A percentile compares a stretch with the other conserved stretches of the same genome.
These are phyloP conservation scores for Bondarzewia mesenterica DNA, from an alignment of 1,284 basidiomycete species.

Conservation along the genomic window DNA sequence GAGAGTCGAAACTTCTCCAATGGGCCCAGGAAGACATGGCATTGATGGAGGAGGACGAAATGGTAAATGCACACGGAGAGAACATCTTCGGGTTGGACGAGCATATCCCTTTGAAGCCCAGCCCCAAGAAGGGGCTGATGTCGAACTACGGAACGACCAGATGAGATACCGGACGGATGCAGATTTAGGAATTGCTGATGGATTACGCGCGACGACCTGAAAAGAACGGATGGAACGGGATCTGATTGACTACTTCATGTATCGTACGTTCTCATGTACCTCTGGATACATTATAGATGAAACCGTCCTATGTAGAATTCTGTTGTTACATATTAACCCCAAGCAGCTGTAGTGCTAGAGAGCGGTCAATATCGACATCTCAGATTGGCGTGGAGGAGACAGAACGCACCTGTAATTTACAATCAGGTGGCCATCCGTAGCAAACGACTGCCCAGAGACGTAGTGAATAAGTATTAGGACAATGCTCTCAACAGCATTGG, in stretches of 20 bases:
- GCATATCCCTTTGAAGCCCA: slow-evolving; percentile 27
- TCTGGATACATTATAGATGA: no score
- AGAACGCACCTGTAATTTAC: slow-evolving; percentile 84
- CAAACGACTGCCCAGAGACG: slow-evolving; percentile 59
- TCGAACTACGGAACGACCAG: slow-evolving; percentile 18
- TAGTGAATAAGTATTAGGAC: slow-evolving; percentile 1
- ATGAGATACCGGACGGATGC: background rate
- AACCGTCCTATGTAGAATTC: background rate
- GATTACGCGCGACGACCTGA: background rate
- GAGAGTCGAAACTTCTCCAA: slow-evolving; percentile 25
- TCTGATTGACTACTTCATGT: no score
- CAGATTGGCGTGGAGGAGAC: background rate
- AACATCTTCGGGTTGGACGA: slow-evolving; percentile 15
- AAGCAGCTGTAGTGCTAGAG: slow-evolving; percentile 59
- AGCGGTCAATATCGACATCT: slow-evolving; percentile 2
- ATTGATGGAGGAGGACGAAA: slow-evolving; percentile 21
- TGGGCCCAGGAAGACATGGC: slow-evolving; percentile 28
- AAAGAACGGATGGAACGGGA: background rate
- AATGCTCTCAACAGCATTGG: no score
- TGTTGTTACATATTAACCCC: slow-evolving; percentile 39
- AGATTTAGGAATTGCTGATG: background rate
- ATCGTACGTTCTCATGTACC: no score
- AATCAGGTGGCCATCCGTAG: slow-evolving; percentile 89
- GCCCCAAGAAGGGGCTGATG: slow-evolving; percentile 15
- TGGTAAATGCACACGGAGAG: slow-evolving; percentile 23